Base-by-base conservation (phyloP, 2,329 filamentous ascomycete species). In the Magnaporthiopsis poae region DNA sequence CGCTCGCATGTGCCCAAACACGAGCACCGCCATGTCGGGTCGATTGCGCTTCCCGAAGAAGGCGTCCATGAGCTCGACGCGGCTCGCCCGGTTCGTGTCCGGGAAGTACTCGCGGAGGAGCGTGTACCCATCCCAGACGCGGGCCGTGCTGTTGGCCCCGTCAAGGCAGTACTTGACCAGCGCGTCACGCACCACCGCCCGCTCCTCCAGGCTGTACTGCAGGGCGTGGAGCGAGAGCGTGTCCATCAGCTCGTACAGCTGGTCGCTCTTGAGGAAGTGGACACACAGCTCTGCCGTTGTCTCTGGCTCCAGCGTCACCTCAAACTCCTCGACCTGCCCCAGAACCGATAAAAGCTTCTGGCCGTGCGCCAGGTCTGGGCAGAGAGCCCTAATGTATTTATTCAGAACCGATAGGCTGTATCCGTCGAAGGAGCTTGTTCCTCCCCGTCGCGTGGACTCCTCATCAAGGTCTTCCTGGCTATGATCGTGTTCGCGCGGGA, bases 1-100 rank as follows among this genome's bases (percentile, higher is more conserved):
- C 64, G 89, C 84, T n/a, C 92, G 90, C 93, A 98, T 98, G 75
- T 97, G 91, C 18, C 90, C 90, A 76, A 99, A 97, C 46, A 96
- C 87, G 69, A 92, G 84, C 62, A 87, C 87, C 2, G 91, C 93
- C 84, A 97, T 92, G 72, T 98, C 93, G 15, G 91, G 83, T 13
- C 92, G 87, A 35, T 85, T 83, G 59, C 92, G 88, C 9, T 82
- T 79, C 5, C 69, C 69, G 74, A 96, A 96, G 77, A 98, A 97
- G 29, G 84, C 81, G 29, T 88, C 83, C 90, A 99, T 96, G 61
- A 97, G 81, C 33, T 82, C 77, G 18, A 88, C 86, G 12, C 94
- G 89, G 64, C 85, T 81, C 2, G 82, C 79, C 7, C 86, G 81
- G n/a, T 85, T 81, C 0, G 88, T 88, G 72, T 89, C 87, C 8